Evolutionary conservation across 768 basidiomycete genomes (phyloP).

Genomic region (Mycena albidolilacea): DNA sequence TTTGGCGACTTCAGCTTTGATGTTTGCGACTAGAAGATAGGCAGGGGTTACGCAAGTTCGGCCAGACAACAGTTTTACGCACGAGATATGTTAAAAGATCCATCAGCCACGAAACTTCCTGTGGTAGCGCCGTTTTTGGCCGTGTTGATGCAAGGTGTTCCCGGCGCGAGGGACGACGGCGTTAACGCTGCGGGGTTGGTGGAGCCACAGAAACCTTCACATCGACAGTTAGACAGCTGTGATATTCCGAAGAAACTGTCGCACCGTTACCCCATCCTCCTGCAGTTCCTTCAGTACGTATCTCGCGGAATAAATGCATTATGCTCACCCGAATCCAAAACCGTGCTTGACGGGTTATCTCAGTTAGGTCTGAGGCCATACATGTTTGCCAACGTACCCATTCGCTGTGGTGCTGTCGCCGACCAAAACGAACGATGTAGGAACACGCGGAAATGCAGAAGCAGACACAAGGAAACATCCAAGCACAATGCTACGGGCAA

Average conservation of each 20-base stretch:
- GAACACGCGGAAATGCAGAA: constrained; percentile 14
- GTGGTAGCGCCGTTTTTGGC: constrained; percentile 60
- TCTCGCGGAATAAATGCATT: background rate
- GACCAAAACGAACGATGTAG: constrained; percentile 56
- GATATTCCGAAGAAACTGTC: background rate
- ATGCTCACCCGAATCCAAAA: constrained; percentile 8
- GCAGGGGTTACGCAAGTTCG: no score
- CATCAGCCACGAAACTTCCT: constrained; percentile 55
- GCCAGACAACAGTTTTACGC: background rate
- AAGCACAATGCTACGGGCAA: constrained; percentile 21
- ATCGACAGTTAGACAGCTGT: background rate
- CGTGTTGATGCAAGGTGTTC: constrained; percentile 58
- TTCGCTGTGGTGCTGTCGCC: constrained; percentile 60
- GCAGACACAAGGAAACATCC: constrained; percentile 14
- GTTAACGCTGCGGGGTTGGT: constrained; percentile 43
- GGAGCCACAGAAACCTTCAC: constrained; percentile 55
- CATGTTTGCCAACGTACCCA: constrained; percentile 41
- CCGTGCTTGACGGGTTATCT: constrained; percentile 3
- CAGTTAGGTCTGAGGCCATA: background rate
- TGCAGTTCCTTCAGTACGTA: background rate
- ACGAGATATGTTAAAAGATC: constrained; percentile 54
- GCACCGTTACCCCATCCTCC: constrained; percentile 58
- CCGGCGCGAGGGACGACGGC: constrained; percentile 50
- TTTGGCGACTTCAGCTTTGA: constrained; percentile 53
- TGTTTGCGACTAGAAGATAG: constrained; percentile 43